Conservation (phyloP, 2,329 filamentous ascomycete species). For the Ascomycota sp. region DNA sequence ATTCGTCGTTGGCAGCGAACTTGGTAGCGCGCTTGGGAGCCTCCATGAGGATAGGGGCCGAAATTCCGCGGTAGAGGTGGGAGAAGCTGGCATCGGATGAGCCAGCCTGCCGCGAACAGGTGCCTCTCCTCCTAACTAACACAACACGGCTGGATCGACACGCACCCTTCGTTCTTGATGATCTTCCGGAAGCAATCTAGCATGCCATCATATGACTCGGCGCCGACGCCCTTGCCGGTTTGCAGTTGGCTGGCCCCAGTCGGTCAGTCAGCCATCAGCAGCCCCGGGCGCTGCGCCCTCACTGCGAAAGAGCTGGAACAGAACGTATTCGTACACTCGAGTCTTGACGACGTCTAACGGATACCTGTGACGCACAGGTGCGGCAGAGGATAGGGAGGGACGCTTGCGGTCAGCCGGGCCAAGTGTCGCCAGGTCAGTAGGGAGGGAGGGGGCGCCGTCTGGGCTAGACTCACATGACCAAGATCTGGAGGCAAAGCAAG, state of each 20-base stretch:
- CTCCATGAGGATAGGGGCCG: constrained; percentile 93
- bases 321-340: constrained; percentile 54
- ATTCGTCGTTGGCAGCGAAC: constrained; percentile 96
- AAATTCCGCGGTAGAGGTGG: constrained; percentile 86
- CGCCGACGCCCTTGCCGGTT: constrained; percentile 48
- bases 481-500: constrained; percentile 38
- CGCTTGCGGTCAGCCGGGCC: too few relatives aligned
- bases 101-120: constrained; percentile 1
- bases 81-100: constrained; percentile 41
- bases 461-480: constrained; percentile 50
- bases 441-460: too few relatives aligned
- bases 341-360: constrained; percentile 97
- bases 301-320: not conserved
- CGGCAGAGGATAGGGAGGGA: constrained; percentile 1
- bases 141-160: not conserved
- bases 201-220: constrained; percentile 90
- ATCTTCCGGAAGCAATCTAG: constrained; percentile 97
- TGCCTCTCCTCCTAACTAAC: too few relatives aligned
- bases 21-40: constrained; percentile 87
- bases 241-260: constrained; percentile 53
- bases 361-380: constrained; percentile 44
- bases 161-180: constrained; percentile 78
- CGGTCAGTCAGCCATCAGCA: not conserved
- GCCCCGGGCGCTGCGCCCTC: not conserved
- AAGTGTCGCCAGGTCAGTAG: too few relatives aligned